Base-by-base conservation (phyloP, 768 basidiomycete genomes). In the Xerocomus spinulosus region DNA sequence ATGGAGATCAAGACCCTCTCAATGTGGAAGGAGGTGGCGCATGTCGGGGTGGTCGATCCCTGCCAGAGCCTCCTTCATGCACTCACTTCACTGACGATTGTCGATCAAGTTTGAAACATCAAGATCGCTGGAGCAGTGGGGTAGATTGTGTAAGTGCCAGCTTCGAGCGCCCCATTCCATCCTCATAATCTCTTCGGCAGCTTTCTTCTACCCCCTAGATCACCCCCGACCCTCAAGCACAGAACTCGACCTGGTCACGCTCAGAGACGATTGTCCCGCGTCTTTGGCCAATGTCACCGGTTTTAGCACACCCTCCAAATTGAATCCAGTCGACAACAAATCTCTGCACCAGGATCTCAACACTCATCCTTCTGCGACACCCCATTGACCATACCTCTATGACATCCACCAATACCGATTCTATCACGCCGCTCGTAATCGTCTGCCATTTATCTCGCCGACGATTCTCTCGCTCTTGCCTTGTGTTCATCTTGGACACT, bases 1-100 rank as follows among this genome's bases (percentile, higher is more conserved):
- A 44, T 40, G 5, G 44, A 45, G 29, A 39, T 54, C 18, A 37
- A 46, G 34, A 35, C 47, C 14, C 44, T 48, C 1, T 14, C 38
- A 18, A 30, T 38, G 9, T 47, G 9, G 42, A 51, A 48, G 21
- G 47, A n/a, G n/a, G n/a, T 50, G 21, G 46, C 32, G 1, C 33
- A 29, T 12, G 18, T 25, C 23, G 34, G 38, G 7, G 17, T 34
- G 23, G 20, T 40, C 41, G n/a, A 44, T 26, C 17, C 32, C 39
- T 7, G 14, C 33, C n/a, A 46, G 14, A 29, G 44, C 10, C 26
- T 30, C 20, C 17, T 29, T 8, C 2, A 17, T 17, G 28, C 13
- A 12, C 12, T 8, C 4, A 18, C n/a, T 28, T 7, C 26, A 17
- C 26, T 2, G 26, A 29, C 12, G 26, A 45, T 45, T 3, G 29